These are phyloP conservation scores for Ophiocordyceps unilateralis DNA, from an alignment of 2,329 filamentous ascomycete species.

Conservation along the genomic window DNA sequence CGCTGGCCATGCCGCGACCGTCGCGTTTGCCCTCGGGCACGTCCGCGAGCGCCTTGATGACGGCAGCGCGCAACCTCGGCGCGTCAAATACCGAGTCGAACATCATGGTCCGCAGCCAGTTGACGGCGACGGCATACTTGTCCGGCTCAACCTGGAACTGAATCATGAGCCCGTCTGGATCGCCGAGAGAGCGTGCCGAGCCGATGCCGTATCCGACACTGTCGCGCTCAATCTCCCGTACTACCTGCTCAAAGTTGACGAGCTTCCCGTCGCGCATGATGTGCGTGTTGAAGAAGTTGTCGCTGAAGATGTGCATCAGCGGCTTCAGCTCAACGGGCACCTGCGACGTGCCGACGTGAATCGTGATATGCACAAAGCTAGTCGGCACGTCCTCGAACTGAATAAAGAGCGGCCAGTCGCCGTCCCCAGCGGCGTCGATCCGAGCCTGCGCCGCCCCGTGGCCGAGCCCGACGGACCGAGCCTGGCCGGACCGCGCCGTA, in stretches of 20 bases:
- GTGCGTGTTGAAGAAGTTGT: conserved; percentile 90
- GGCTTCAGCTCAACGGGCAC: conserved; percentile 74
- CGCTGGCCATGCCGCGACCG: conserved; percentile 49
- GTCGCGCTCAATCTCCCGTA: conserved; percentile 78
- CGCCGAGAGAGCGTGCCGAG: conserved; percentile 49
- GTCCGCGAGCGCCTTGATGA: conserved; percentile 75
- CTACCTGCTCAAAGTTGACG: conserved; percentile 80
- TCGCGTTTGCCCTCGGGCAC: conserved; percentile 84
- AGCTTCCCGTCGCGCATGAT: conserved; percentile 59
- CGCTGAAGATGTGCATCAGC: conserved; percentile 65
- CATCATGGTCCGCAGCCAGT: conserved; percentile 73
- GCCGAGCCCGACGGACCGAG: conserved; percentile 49
- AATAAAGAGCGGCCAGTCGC: conserved; percentile 65
- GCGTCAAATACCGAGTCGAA: conserved; percentile 81
- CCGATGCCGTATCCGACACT: conserved; percentile 71
- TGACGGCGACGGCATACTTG: conserved; percentile 67
- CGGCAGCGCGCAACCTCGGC: conserved; percentile 39
- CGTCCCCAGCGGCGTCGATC: conserved; percentile 49
- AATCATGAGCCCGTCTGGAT: conserved; percentile 66
- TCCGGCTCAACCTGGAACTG: conserved; percentile 74
- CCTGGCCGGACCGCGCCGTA: conserved; percentile 68
- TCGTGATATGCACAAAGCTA: conserved; percentile 73
- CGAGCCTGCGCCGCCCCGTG: conserved; percentile 56
- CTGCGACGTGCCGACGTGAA: conserved; percentile 63
- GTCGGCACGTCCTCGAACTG: conserved; percentile 92